Evolutionary conservation across 2,329 filamentous ascomycete species (phyloP).

Genomic region (Pestalotiopsis sp.): DNA sequence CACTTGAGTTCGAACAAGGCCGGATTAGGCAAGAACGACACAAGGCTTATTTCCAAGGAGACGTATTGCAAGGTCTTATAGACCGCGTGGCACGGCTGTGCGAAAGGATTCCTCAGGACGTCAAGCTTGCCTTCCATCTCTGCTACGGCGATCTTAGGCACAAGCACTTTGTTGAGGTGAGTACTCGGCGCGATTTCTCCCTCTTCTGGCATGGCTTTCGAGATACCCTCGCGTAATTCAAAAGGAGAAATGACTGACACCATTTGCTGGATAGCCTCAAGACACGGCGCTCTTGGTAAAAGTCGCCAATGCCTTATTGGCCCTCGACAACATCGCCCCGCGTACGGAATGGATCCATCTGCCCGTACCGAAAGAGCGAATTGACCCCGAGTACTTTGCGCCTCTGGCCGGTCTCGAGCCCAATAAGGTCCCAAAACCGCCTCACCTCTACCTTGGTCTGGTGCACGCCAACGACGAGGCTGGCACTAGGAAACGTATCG

Average conservation of each 20-base stretch:
- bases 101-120: slow-evolving; percentile 21
- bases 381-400: slow-evolving; percentile 25
- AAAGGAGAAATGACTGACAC: not conserved
- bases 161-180: slow-evolving; percentile 24
- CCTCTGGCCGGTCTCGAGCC: slow-evolving; percentile 23
- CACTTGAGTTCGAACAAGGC: slow-evolving; percentile 24
- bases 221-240: not conserved
- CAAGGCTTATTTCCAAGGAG: slow-evolving; percentile 21
- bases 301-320: slow-evolving; percentile 25
- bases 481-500: slow-evolving; percentile 26
- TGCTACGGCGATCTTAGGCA: slow-evolving; percentile 26
- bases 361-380: slow-evolving; percentile 26
- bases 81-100: slow-evolving; percentile 23
- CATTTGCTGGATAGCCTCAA: not conserved
- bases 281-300: not conserved
- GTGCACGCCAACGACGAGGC: slow-evolving; percentile 27
- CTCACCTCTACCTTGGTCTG: slow-evolving; percentile 25
- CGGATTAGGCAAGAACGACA: slow-evolving; percentile 19
- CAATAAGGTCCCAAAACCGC: slow-evolving; percentile 12
- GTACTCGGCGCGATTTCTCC: slow-evolving; percentile 11
- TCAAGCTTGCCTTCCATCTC: slow-evolving; percentile 28
- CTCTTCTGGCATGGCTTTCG: slow-evolving; percentile 13
- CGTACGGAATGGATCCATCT: slow-evolving; percentile 28
- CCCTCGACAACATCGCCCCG: slow-evolving; percentile 18
- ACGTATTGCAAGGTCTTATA: slow-evolving; percentile 24